Evolutionary conservation across 2,329 filamentous ascomycete genomes (phyloP).

Genomic region (Dothideomycetes sp.): DNA sequence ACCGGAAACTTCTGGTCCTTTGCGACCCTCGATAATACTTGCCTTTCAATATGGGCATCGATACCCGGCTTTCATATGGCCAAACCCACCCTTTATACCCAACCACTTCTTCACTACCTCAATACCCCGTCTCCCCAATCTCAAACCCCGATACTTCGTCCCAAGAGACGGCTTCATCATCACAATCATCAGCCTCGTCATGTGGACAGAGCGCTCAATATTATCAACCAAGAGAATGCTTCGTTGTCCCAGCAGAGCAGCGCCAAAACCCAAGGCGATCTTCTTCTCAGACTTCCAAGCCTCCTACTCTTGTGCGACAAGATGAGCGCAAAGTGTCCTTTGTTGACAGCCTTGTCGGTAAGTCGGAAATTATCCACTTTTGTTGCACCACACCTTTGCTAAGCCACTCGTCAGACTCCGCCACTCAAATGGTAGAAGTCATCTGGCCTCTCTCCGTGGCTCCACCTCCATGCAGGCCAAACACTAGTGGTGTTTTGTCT

Average conservation of each 20-base stretch:
- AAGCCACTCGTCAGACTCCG: constrained; percentile 60
- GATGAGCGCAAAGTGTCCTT: constrained; percentile 88
- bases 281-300: constrained; percentile 46
- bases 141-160: neutral
- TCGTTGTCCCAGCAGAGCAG: constrained; percentile 47
- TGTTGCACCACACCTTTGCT: constrained; percentile 9
- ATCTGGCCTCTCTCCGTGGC: constrained; percentile 91
- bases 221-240: constrained; percentile 9
- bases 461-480: constrained; percentile 46
- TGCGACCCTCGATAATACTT: constrained; percentile 3
- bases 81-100: constrained; percentile 4
- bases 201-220: constrained; percentile 2
- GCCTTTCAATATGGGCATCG: neutral
- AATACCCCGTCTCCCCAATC: constrained; percentile 1
- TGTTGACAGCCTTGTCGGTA: constrained; percentile 95
- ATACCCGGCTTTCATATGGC: neutral
- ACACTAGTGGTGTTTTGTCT: constrained; percentile 68
- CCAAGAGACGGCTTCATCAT: neutral
- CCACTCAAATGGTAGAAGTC: constrained; percentile 90
- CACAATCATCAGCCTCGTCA: neutral
- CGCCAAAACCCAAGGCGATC: constrained; percentile 52
- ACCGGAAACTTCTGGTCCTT: constrained; percentile 10
- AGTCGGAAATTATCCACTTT: constrained; percentile 32
- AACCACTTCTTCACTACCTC: constrained; percentile 2
- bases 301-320: constrained; percentile 72